Evolutionary conservation across 2,329 filamentous ascomycete genomes (phyloP), one percentile per base, ranked within the genome.

Genomic region (Paecilomyces variotii): DNA sequence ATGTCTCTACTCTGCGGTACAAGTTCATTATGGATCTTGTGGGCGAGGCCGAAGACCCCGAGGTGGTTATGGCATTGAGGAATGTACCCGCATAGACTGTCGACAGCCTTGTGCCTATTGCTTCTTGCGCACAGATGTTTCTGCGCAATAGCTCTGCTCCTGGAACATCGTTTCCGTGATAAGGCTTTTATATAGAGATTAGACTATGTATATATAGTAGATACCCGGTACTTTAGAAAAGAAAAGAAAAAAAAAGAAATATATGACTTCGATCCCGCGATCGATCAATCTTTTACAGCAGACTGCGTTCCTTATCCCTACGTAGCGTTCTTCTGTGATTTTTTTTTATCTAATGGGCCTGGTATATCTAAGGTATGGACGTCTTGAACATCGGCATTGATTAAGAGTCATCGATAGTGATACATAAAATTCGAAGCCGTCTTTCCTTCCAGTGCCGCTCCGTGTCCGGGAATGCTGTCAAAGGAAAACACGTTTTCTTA

Each of bases 21-120:
- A 63, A 67, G 32, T 82, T 76, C 65, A 74, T 83, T 4, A 62
- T 80, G 50, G 60, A 65, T n/a, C 60, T 76, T n/a, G 74, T 82
- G 24, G 61, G 64, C 34, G 61, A 70, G 27, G 65, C 77, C 12
- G 81, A 83, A 61, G 77, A 78, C 0, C 59, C 68, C 3, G 70
- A 75, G 24, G 70, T 78, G 4, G 76, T 78, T 10, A 63, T 66
- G 9, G 62, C 62, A 19, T 61, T 76, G 32, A 52, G 12, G 49
- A 49, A 58, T 45, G 39, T 45, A 9, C 39, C 39, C 7, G 39
- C n/a, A 24, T 45, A 45, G 9, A 45, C 4, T 6, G n/a, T 14
- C 30, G 30, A 9, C 19, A 45, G 12, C 35, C 4, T 45, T 45
- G 1, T 19, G 1, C n/a, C 6, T 3, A 11, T 34, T 12, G 7